phyloP scores from a whole-genome alignment of 352 stramenopile genomes.

The Pilasporangium apinafurcum region DNA sequence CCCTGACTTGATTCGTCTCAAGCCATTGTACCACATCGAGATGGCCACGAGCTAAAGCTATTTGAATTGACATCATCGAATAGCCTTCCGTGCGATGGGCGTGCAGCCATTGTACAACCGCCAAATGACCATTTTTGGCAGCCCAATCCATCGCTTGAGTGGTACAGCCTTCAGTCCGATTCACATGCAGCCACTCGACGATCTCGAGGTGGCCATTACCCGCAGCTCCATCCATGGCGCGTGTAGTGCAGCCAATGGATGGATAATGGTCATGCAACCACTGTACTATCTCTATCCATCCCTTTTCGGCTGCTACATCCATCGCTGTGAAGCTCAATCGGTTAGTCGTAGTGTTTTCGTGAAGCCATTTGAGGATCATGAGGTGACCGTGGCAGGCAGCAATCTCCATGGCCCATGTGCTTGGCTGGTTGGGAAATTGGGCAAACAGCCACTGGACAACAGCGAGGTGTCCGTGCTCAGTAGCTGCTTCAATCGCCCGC shows the following conservation, averaged over 20 bases:
- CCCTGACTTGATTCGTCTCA: background rate
- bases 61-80: constrained; percentile 2
- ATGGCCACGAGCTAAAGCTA: background rate
- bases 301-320: constrained; percentile 2
- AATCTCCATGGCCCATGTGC: constrained; percentile 5
- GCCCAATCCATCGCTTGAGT: constrained; percentile 62
- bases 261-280: constrained; percentile 7
- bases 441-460: constrained; percentile 4
- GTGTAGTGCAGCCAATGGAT: constrained; percentile 6
- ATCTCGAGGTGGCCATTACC: constrained; percentile 2
- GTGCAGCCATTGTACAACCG: constrained; percentile 59
- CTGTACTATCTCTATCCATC: constrained; percentile 9
- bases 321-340: constrained; percentile 1
- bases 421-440: constrained; percentile 1
- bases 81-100: constrained; percentile 37
- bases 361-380: constrained; percentile 2
- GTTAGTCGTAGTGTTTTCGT: constrained; percentile 1
- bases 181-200: constrained; percentile 46
- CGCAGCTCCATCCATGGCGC: constrained; percentile 5
- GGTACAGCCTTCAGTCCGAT: constrained; percentile 53
- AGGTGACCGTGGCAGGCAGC: constrained; percentile 3
- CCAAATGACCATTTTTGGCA: constrained; percentile 43
- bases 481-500: constrained; percentile 5
- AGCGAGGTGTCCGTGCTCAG: constrained; percentile 1
- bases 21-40: constrained; percentile 3